Evolutionary conservation across 257 asterid species (phyloP), one percentile per base, ranked within the genome.

Genomic region (Solanum virginianum): DNA sequence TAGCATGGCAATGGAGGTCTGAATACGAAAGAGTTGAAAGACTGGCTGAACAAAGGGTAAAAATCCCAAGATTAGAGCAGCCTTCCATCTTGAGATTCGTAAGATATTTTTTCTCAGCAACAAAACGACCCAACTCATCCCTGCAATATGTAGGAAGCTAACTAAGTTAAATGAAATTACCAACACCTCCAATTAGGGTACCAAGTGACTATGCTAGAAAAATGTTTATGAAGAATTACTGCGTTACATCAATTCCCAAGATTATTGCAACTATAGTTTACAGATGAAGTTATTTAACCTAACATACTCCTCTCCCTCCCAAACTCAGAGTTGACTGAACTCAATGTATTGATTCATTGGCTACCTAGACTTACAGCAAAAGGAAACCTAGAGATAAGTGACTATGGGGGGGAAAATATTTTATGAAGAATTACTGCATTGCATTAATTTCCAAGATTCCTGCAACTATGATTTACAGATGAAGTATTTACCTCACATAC

Each of bases 1-100:
- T 96, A 45, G 98, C 91, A 85, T 93, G 93, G 68, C 94, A 93
- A 85, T 92, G 94, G 81, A 97, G 99, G 89, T 92, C 95, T 1
- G 99, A 97, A 81, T 95, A 97, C 94, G 96, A 94, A 60, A 95
- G 91, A 17, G 89, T 93, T 65, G 93, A 91, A 29, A 97, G 90
- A 70, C 94, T 94, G 85, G 91, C 81, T 15, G 99, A 97, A 86
- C 92, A 91, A 88, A 94, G 89, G 75, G 86, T 62, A 81, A 97
- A 84, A 63, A 91, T 90, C 62, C 99, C 99, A 53, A 97, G 93
- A 88, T 89, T 90, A 72, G 88, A 90, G 88, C 99, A 95, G 10
- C 99, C 99, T 90, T 95, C 99, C 98, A 97, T 89, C 90, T 95
- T 97, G 90, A 97, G 97, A 88, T 91, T 93, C 72, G 94, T 85